These are phyloP conservation scores for Tetrapisispora iriomotensis DNA, from an alignment of 805 yeast species.

Conservation along the genomic window DNA sequence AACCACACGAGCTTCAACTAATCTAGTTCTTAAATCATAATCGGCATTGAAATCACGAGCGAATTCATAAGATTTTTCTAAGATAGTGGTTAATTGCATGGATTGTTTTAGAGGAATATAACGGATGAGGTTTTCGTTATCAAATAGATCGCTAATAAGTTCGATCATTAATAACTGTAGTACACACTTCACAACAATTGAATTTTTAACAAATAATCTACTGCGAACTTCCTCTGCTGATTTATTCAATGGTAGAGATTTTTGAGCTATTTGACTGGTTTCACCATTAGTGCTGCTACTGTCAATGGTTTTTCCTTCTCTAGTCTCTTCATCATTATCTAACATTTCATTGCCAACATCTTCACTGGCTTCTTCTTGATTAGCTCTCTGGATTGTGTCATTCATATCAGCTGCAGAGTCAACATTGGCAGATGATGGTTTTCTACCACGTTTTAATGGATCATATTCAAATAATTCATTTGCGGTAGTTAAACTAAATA, in stretches of 20 bases:
- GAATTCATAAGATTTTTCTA: conserved; percentile 67
- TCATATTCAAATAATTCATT: conserved; percentile 59
- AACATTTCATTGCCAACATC: conserved; percentile 30
- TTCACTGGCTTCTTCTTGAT: conserved; percentile 27
- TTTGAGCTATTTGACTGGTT: conserved; percentile 8
- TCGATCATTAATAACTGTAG: conserved; percentile 84
- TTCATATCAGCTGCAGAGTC: conserved; percentile 29
- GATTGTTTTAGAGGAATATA: conserved; percentile 59
- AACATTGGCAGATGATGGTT: conserved; percentile 13
- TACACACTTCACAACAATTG: conserved; percentile 86
- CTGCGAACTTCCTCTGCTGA: conserved; percentile 33
- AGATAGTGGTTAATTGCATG: conserved; percentile 45
- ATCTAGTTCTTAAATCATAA: conserved; percentile 73
- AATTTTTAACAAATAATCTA: conserved; percentile 48
- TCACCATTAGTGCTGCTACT: conserved; percentile 3
- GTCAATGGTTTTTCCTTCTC: not conserved
- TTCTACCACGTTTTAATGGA: conserved; percentile 31
- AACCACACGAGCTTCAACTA: conserved; percentile 87
- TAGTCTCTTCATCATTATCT: not conserved
- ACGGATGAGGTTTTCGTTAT: conserved; percentile 56
- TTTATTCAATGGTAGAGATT: not conserved
- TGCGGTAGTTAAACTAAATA: conserved; percentile 82
- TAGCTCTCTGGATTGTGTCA: conserved; percentile 26
- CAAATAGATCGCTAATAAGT: conserved; percentile 69
- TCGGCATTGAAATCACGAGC: conserved; percentile 84